Evolutionary conservation across 2,329 filamentous ascomycete species (phyloP), one percentile per base, ranked within the genome.

Genomic region (Diplodia corticola): DNA sequence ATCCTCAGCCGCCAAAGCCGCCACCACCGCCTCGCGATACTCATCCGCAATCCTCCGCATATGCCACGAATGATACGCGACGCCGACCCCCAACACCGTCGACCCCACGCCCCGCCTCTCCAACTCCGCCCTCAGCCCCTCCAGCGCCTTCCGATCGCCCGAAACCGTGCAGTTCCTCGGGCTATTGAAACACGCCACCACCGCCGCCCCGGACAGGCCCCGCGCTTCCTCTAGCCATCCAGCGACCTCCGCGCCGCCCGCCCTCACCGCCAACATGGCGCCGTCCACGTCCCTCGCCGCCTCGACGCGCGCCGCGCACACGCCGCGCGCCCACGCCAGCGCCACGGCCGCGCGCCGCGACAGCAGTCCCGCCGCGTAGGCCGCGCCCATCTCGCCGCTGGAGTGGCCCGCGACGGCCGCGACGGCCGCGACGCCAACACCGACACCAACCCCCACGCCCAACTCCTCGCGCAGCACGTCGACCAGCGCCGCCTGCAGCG

Each of bases 221-320:
- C n/a, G n/a, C n/a, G n/a, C n/a, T n/a, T n/a, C n/a, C n/a, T n/a
- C n/a, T n/a, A n/a, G n/a, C n/a, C n/a, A n/a, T n/a, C n/a, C n/a
- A n/a, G n/a, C n/a, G n/a, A n/a, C n/a, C n/a, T n/a, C n/a, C n/a
- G n/a, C 44, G 5, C 24, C 48, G 20, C 48, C 48, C 22, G 24
- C 20, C 9, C 71, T 70, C 13, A 70, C 69, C 2, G 73, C 73
- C 22, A 76, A 33, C 79, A 81, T 81, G 0, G 73, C 70, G 26
- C 75, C 78, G 67, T 64, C 61, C 24, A 44, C 30, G 22, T 24
- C 20, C 0, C 5, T 3, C 15, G 40, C 40, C 63, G 20, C 35
- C 46, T 51, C 30, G 35, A 53, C 49, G 12, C 65, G 46, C 2
- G 54, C 48, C 2, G 48, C 48, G 10, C 6, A 26, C 7, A 51